Evolutionary conservation across 768 basidiomycete species (phyloP).

Genomic region (Clavulina sp.): DNA sequence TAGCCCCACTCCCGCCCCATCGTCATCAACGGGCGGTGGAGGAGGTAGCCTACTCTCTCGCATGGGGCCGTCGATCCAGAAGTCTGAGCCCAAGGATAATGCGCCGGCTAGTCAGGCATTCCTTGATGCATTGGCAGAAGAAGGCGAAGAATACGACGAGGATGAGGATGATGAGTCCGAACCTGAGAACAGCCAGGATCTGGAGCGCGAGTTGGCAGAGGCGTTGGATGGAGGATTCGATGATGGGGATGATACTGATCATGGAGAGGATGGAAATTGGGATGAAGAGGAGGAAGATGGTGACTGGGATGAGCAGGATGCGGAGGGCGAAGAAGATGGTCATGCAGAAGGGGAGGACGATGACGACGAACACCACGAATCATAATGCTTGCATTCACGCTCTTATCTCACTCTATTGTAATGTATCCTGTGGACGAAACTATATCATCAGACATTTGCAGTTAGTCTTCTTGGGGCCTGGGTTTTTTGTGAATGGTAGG

Average conservation of each 20-base stretch:
- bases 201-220: too few relatives aligned
- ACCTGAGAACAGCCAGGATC: too few relatives aligned
- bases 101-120: too few relatives aligned
- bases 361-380: neutral
- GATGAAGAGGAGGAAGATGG: neutral
- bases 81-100: conserved; percentile 11
- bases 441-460: too few relatives aligned
- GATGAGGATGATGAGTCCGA: neutral
- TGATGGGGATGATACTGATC: neutral
- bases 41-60: too few relatives aligned
- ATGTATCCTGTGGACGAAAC: too few relatives aligned
- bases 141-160: neutral
- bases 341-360: conserved; percentile 1
- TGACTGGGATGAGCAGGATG: neutral
- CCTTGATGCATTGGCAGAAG: neutral
- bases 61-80: too few relatives aligned
- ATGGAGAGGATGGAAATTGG: neutral
- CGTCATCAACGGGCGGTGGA: too few relatives aligned
- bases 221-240: too few relatives aligned
- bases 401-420: neutral
- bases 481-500: too few relatives aligned
- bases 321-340: neutral
- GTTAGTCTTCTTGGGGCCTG: too few relatives aligned
- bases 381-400: neutral
- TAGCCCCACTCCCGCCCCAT: too few relatives aligned